phyloP scores from a whole-genome alignment of 23 red algal genomes.

The Gracilaria vermiculophylla region DNA sequence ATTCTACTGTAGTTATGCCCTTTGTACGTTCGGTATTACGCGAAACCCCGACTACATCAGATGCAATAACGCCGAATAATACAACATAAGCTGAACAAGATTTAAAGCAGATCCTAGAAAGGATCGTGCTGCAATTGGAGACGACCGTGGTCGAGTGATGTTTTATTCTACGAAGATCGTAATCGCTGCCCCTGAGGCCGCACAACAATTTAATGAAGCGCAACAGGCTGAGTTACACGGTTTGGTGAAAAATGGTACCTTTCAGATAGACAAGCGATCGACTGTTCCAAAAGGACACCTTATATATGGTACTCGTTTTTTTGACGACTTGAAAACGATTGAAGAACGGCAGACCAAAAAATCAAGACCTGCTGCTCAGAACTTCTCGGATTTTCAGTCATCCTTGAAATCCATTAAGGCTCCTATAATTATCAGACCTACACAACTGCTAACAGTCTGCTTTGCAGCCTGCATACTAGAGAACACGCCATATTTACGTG shows the following conservation, averaged over 20 bases:
- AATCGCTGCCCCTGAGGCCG: too few relatives aligned
- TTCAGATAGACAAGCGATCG: not conserved
- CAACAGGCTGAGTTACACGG: not conserved
- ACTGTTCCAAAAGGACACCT: not conserved
- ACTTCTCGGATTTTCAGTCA: not conserved
- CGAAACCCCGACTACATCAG: too few relatives aligned
- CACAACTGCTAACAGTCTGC: not conserved
- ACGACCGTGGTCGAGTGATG: too few relatives aligned
- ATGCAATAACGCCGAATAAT: too few relatives aligned
- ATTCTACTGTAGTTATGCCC: constrained; percentile 5
- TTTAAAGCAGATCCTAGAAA: too few relatives aligned
- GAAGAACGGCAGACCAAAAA: not conserved
- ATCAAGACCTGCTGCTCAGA: constrained; percentile 36
- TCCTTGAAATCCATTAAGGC: not conserved
- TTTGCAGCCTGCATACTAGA: not conserved
- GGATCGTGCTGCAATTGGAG: too few relatives aligned
- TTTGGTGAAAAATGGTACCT: not conserved
- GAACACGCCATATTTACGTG: not conserved
- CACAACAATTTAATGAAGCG: not conserved
- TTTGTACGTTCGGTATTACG: not conserved
- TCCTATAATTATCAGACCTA: not conserved
- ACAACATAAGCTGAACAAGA: too few relatives aligned
- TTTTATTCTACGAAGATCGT: too few relatives aligned
- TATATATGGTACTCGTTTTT: constrained; percentile 12
- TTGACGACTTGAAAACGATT: not conserved